Base-by-base conservation (phyloP, 1,284 basidiomycete species). In the Grifola frondosa region DNA sequence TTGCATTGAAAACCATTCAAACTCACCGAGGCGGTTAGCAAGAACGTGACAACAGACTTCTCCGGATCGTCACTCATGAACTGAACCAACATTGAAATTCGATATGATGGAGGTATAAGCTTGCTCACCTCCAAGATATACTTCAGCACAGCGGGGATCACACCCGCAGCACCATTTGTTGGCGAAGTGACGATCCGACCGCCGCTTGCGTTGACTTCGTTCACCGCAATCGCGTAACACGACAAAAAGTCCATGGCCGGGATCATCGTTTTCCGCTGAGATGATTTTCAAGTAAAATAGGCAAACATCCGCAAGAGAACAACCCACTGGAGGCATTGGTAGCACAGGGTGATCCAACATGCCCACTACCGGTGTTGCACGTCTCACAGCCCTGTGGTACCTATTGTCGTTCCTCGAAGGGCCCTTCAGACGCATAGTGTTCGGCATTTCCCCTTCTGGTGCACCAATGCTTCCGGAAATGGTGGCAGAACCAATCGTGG, bases 111-210 rank as follows among this genome's bases (percentile, higher is more conserved):
- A 13, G 24, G 16, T 10, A 23, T 15, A 34, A 34, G 15, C 7
- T 37, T 11, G 30, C 37, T 42, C 40, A 84, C 84, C 72, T 95
- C 92, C 21, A 88, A 65, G 37, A 93, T 83, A 56, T 95, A 96
- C 64, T 95, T 92, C 46, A 91, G 64, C 19, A 90, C 95, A 0
- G 91, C 84, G 4, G 96, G 95, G 36, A 98, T 95, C 33, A 97
- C 90, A 12, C 95, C 95, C 9, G 88, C 84, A 3, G 87, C 88
- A 30, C 89, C 89, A 58, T 62, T 62, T 6, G 91, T 96, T 0
- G 95, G 95, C 1, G 91, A 91, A 4, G 95, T 97, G 17, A 98
- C 94, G 40, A 98, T 95, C 13, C 95, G 77, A 0, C 94, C 92
- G 0, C 94, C 94, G 13, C 84, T 80, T 3, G 94, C 94, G 58